phyloP scores from a whole-genome alignment of 345 rosid species.

The Geranium rotundifolium region DNA sequence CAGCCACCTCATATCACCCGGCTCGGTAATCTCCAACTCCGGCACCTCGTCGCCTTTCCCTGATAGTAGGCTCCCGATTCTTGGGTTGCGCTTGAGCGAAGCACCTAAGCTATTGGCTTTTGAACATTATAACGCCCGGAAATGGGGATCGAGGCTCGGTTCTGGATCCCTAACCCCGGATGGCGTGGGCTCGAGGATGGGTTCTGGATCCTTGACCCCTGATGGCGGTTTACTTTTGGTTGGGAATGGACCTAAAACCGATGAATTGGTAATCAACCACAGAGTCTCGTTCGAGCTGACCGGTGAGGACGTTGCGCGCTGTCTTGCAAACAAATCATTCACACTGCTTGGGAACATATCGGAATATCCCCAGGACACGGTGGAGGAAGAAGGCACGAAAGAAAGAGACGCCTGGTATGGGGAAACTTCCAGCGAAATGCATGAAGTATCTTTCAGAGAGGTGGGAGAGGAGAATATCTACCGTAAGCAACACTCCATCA shows the following conservation, averaged over 20 bases:
- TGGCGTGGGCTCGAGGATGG: constrained; percentile 61
- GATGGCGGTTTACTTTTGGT: constrained; percentile 18
- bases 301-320: constrained; percentile 90
- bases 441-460: constrained; percentile 21
- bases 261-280: constrained; percentile 37
- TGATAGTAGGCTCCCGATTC: constrained; percentile 22
- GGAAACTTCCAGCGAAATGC: constrained; percentile 16
- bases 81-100: constrained; percentile 48
- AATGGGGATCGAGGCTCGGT: constrained; percentile 84
- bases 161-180: constrained; percentile 84
- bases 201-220: constrained; percentile 71
- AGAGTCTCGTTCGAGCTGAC: constrained; percentile 90
- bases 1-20: constrained; percentile 62
- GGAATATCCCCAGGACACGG: constrained; percentile 20
- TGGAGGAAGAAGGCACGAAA: constrained; percentile 8
- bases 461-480: constrained; percentile 32
- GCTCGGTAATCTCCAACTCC: constrained; percentile 56
- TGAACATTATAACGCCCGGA: constrained; percentile 54
- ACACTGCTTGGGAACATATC: constrained; percentile 23
- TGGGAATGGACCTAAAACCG: constrained; percentile 30
- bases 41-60: constrained; percentile 75
- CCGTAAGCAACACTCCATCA: constrained; percentile 56
- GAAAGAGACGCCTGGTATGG: constrained; percentile 17
- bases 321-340: constrained; percentile 52
- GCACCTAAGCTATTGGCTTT: constrained; percentile 55